A percentile compares a stretch with the other conserved stretches of the same genome.
Evolutionary conservation across 129 eudicot genomes (phyloP).

Genomic region (Heracleum sosnowskyi): DNA sequence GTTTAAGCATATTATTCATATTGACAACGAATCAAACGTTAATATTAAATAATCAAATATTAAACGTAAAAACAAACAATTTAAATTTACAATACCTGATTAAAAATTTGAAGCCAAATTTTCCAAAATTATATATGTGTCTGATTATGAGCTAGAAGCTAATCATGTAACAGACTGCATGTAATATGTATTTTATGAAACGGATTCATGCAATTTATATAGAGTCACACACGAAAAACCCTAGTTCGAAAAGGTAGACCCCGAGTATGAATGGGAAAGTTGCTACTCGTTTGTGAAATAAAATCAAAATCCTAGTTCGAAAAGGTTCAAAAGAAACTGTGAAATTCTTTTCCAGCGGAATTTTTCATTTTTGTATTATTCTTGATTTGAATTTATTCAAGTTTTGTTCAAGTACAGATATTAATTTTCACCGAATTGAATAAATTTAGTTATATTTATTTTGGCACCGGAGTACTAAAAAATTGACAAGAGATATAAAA

Average conservation of each 20-base stretch:
- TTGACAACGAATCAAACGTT: not conserved
- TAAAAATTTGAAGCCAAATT: not conserved
- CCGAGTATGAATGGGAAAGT: not conserved
- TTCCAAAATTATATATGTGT: not conserved
- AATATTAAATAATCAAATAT: no score
- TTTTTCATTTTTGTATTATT: no score
- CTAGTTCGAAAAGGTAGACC: not conserved
- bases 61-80: not conserved
- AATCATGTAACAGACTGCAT: not conserved
- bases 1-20: conserved; percentile 7
- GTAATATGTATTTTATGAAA: no score
- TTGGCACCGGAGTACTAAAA: no score
- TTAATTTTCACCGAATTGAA: no score
- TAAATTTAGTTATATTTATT: no score
- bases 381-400: no score
- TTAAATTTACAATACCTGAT: not conserved
- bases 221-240: not conserved
- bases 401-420: no score
- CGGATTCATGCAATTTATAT: no score
- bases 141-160: not conserved
- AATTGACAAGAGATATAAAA: no score
- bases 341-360: no score
- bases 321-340: not conserved
- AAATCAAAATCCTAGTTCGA: not conserved
- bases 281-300: not conserved